Conservation (phyloP, 208 protist genomes). For the Trypanosomatidae sp. region DNA sequence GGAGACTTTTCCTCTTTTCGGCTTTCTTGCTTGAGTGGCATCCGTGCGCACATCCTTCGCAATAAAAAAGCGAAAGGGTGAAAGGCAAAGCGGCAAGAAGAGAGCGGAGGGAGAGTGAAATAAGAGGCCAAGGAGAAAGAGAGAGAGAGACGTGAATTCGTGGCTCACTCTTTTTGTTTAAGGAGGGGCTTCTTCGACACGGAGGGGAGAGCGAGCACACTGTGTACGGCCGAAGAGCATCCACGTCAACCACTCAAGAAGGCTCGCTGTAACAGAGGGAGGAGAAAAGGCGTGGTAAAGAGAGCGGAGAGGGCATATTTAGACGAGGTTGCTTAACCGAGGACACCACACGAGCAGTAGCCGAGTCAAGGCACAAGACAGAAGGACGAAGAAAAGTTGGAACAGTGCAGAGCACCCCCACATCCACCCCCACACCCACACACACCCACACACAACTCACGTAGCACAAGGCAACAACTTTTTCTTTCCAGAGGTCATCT, state of each 20-base stretch:
- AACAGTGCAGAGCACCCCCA: background rate
- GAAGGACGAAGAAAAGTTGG: background rate
- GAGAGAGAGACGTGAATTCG: background rate
- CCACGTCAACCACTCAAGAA: background rate
- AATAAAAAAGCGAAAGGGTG: background rate
- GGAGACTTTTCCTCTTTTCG: background rate
- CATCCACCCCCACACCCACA: background rate
- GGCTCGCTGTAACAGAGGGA: background rate
- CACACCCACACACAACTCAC: background rate
- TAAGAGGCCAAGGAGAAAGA: background rate
- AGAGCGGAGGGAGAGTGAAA: background rate
- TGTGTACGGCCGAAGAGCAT: background rate
- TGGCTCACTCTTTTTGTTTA: background rate
- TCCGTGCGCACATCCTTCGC: background rate
- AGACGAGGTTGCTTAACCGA: background rate
- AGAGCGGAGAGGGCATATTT: background rate
- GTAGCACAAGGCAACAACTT: background rate
- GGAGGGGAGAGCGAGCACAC: background rate
- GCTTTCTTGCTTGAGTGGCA: background rate
- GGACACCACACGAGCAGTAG: background rate
- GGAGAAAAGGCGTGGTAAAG: background rate
- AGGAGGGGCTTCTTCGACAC: background rate
- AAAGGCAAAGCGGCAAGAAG: background rate
- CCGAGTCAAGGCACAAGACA: background rate
- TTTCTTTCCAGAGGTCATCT: background rate